Evolutionary conservation across 345 rosid species (phyloP).

Genomic region (Excoecaria agallocha): DNA sequence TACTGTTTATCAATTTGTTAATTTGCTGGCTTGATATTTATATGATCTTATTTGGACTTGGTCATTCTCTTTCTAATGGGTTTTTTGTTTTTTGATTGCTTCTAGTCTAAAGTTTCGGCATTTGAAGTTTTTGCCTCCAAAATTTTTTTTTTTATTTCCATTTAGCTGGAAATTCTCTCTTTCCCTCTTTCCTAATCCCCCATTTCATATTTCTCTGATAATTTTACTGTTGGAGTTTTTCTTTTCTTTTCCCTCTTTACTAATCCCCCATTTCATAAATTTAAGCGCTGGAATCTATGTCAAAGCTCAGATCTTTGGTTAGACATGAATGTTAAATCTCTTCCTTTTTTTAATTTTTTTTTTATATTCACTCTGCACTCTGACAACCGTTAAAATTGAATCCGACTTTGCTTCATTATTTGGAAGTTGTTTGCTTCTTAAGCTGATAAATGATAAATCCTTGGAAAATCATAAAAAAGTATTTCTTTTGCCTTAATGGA

Average conservation of each 20-base stretch:
- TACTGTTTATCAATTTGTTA: background rate
- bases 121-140: background rate
- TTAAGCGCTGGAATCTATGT: background rate
- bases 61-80: background rate
- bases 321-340: background rate
- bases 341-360: too few species aligned
- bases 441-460: background rate
- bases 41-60: too few species aligned
- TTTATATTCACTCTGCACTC: background rate
- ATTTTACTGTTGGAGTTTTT: too few species aligned
- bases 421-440: background rate
- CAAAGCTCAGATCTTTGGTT: constrained; percentile 1
- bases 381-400: background rate
- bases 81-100: background rate
- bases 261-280: too few species aligned
- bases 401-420: background rate
- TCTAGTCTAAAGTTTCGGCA: background rate
- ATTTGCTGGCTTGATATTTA: background rate
- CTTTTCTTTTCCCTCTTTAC: background rate
- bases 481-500: background rate
- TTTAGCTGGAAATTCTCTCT: background rate
- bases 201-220: background rate
- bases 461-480: background rate
- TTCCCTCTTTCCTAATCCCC: background rate
- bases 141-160: background rate